These are phyloP conservation scores for slime mould (Dictyostelium discoideum) DNA, from an alignment of 78 protist species.

Conservation along the genomic window dicty_2.7 NC_007088.5:6515501-6516000, in stretches of 20 bases:
- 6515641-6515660: conserved; percentile 22
- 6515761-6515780: conserved; percentile 49
- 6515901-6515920: conserved; percentile 3
- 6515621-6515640: conserved; percentile 12
- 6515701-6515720: conserved; percentile 6
- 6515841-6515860: conserved; percentile 25
- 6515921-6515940: neutral
- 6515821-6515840: conserved; percentile 51
- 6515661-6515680: neutral
- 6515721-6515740: conserved; percentile 27
- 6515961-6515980: neutral
- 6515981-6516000: neutral
- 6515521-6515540: conserved; percentile 43
- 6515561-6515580: conserved; percentile 44
- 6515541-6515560: neutral
- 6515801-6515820: conserved; percentile 13
- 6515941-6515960: neutral
- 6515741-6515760: conserved; percentile 63
- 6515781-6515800: conserved; percentile 42
- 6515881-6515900: conserved; percentile 10
- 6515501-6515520: conserved; percentile 32
- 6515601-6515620: conserved; percentile 4
- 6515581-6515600: conserved; percentile 4
- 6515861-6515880: neutral
- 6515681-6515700: neutral